Conservation (phyloP, 108 stramenopile genomes). For the Fistulifera pelliculosa region DNA sequence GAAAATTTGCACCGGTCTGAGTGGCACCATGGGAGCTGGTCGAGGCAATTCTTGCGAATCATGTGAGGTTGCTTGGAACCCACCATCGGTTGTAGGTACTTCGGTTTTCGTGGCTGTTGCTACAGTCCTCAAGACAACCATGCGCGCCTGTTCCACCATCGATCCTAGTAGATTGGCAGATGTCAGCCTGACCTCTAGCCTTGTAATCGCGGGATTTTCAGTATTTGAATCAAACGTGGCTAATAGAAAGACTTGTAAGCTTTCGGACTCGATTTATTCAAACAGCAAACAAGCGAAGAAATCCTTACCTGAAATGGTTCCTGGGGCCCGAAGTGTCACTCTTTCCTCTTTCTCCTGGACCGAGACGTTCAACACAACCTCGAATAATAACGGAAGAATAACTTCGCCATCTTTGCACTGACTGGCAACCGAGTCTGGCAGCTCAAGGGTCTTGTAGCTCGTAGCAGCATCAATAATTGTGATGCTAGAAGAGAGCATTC, state of each 20-base stretch:
- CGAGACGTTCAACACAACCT: constrained; percentile 25
- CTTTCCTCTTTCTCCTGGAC: constrained; percentile 27
- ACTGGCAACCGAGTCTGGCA: constrained; percentile 24
- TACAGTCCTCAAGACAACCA: constrained; percentile 56
- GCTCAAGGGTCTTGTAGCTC: constrained; percentile 26
- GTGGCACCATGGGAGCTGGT: not conserved
- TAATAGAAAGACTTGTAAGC: not conserved
- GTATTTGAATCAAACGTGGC: constrained; percentile 16
- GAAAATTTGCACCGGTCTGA: not conserved
- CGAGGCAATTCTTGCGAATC: not conserved
- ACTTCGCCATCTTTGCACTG: constrained; percentile 39
- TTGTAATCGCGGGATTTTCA: constrained; percentile 14
- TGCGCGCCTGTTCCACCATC: constrained; percentile 54
- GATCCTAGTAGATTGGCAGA: constrained; percentile 30
- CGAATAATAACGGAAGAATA: constrained; percentile 42
- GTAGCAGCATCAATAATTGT: constrained; percentile 23
- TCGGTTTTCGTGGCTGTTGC: constrained; percentile 36
- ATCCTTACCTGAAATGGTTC: constrained; percentile 47
- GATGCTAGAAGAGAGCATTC: constrained; percentile 38
- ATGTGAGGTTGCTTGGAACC: constrained; percentile 1
- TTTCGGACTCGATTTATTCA: not conserved
- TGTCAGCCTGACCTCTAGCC: constrained; percentile 38
- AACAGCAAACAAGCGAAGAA: constrained; percentile 1
- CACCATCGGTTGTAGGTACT: not conserved
- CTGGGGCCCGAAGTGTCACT: constrained; percentile 43